phyloP scores from a whole-genome alignment of 2,329 filamentous ascomycete species.

The Tolypocladium amazonense region DNA sequence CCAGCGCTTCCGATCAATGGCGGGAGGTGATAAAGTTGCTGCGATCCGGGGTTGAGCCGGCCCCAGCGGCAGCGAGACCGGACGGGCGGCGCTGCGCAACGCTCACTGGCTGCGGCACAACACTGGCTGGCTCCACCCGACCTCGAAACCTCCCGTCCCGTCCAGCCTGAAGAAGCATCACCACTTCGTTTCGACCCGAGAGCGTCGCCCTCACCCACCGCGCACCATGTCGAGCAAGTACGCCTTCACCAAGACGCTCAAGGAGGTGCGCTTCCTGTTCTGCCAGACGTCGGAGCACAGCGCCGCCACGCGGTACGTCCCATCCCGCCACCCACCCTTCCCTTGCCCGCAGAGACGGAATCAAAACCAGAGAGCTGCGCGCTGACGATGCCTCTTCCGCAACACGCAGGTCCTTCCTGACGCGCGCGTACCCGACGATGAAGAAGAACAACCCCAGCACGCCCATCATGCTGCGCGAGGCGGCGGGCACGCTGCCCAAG shows the following conservation, averaged over 20 bases:
- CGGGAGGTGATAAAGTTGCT: neutral
- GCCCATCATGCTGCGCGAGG: constrained; percentile 92
- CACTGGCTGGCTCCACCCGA: neutral
- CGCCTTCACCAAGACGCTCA: constrained; percentile 77
- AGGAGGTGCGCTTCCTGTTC: constrained; percentile 94
- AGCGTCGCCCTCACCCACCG: neutral
- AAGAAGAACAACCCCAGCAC: constrained; percentile 96
- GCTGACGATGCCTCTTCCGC: no score
- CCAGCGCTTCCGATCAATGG: neutral
- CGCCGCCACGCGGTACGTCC: constrained; percentile 69
- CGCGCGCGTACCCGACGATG: constrained; percentile 91
- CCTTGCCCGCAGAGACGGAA: no score
- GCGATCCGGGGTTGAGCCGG: neutral
- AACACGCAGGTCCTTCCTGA: constrained; percentile 77
- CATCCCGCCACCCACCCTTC: neutral
- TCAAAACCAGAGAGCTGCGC: no score
- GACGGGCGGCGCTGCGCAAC: neutral
- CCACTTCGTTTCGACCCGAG: neutral
- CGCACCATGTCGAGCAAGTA: constrained; percentile 79
- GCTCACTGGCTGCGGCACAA: neutral
- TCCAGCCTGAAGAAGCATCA: neutral
- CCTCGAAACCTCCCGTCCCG: neutral
- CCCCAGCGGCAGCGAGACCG: neutral
- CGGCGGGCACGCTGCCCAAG: constrained; percentile 69
- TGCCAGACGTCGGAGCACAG: constrained; percentile 91